These are phyloP conservation scores for Fomitopsis betulina DNA, from an alignment of 1,284 basidiomycete genomes.

Conservation along the genomic window DNA sequence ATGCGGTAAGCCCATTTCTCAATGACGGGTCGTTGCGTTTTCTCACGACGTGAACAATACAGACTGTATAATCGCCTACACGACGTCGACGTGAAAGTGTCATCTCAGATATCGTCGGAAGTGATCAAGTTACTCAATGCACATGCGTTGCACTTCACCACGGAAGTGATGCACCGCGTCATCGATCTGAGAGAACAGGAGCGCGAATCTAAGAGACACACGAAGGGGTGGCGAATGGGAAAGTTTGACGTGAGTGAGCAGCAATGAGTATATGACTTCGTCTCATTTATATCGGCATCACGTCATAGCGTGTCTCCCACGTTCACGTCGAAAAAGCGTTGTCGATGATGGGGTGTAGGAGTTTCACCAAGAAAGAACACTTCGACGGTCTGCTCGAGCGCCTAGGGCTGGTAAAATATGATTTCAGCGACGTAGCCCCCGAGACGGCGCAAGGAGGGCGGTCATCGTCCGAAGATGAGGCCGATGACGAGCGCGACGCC, in stretches of 20 bases:
- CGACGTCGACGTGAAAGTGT: constrained; percentile 26
- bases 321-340: constrained; percentile 41
- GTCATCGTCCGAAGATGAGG: not conserved
- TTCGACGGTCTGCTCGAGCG: constrained; percentile 27
- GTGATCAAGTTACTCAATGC: constrained; percentile 33
- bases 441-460: constrained; percentile 2
- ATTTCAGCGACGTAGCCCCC: constrained; percentile 9
- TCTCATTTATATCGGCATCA: constrained; percentile 4
- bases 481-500: not conserved
- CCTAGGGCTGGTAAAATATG: constrained; percentile 11
- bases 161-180: constrained; percentile 42
- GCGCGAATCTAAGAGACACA: constrained; percentile 44
- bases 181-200: constrained; percentile 56
- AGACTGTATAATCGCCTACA: constrained; percentile 31
- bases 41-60: not conserved
- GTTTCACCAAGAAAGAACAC: constrained; percentile 28
- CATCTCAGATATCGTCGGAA: constrained; percentile 23
- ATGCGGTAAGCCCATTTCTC: constrained; percentile 32
- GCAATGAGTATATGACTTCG: constrained; percentile 20
- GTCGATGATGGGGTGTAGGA: constrained; percentile 33
- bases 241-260: not conserved
- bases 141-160: constrained; percentile 46
- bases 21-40: not conserved
- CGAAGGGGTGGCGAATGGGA: constrained; percentile 50
- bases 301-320: constrained; percentile 14